phyloP scores from a whole-genome alignment of 192 early-diverging fungal genomes.

The Gonapodya sp. region DNA sequence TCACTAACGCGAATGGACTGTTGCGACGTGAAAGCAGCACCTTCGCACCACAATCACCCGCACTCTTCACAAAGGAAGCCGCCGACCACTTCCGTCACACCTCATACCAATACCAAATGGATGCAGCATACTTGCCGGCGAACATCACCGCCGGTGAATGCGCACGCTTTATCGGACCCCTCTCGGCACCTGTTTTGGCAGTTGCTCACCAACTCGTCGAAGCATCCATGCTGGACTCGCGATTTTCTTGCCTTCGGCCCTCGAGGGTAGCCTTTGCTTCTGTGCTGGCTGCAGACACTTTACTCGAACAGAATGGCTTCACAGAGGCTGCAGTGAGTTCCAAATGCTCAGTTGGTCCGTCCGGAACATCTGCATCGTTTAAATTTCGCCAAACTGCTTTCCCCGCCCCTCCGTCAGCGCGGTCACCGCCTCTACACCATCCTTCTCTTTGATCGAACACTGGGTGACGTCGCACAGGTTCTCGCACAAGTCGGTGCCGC shows the following conservation, averaged over 20 bases:
- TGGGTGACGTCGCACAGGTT: not conserved
- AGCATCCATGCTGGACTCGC: not conserved
- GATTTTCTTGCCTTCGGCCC: not conserved
- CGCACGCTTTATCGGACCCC: not conserved
- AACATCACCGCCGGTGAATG: not conserved
- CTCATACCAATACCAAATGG: no score
- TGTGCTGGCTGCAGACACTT: not conserved
- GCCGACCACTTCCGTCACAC: no score
- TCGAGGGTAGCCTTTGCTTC: not conserved
- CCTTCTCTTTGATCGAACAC: not conserved
- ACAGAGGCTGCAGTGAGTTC: not conserved
- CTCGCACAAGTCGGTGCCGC: not conserved
- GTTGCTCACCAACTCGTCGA: not conserved
- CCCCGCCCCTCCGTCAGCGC: not conserved
- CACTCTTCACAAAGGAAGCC: no score
- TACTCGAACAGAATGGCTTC: not conserved
- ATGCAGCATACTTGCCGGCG: no score
- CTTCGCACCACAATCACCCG: no score
- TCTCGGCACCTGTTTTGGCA: not conserved
- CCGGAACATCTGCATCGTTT: not conserved
- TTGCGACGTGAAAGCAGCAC: not conserved
- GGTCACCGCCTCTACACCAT: not conserved
- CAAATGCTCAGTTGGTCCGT: not conserved
- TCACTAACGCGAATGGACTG: not conserved
- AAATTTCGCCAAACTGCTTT: no score